phyloP scores from a whole-genome alignment of 495 filamentous ascomycete species.

The Penicillium odoratum region DNA sequence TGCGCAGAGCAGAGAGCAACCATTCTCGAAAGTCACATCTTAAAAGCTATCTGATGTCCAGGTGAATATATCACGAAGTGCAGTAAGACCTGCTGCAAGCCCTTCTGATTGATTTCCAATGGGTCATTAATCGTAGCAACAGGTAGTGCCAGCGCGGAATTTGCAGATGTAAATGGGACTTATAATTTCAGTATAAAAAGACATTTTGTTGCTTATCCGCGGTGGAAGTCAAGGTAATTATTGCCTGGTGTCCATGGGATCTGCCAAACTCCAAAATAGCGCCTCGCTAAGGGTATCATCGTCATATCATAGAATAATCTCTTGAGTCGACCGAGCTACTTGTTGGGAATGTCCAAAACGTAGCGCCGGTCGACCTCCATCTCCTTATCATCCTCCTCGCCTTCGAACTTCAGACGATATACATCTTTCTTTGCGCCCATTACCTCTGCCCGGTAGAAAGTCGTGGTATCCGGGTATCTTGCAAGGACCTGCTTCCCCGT shows the following conservation, averaged over 20 bases:
- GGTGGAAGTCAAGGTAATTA: neutral
- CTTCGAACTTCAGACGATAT: constrained; percentile 76
- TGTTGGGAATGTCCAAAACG: constrained; percentile 71
- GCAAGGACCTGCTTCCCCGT: constrained; percentile 79
- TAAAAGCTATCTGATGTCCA: too few species aligned
- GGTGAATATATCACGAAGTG: too few species aligned
- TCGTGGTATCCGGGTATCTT: constrained; percentile 88
- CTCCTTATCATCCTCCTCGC: constrained; percentile 80
- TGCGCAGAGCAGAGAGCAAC: too few species aligned
- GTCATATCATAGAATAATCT: constrained; percentile 25
- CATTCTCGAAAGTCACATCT: too few species aligned
- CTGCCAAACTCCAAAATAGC: constrained; percentile 28
- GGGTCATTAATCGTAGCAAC: too few species aligned
- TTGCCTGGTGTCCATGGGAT: neutral
- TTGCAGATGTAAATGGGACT: too few species aligned
- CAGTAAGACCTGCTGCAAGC: too few species aligned
- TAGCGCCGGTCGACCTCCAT: constrained; percentile 77
- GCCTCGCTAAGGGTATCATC: constrained; percentile 35
- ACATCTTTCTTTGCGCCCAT: constrained; percentile 66
- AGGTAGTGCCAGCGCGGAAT: too few species aligned
- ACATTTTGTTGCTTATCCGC: constrained; percentile 7
- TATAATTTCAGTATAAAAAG: neutral
- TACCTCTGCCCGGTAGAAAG: constrained; percentile 95
- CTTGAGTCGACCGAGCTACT: constrained; percentile 24
- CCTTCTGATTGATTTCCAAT: too few species aligned